Percentiles rank a stretch among this genome's conserved stretches.
Conservation (phyloP, 202 grass and related monocot genomes). For the Carex arenaria region DNA sequence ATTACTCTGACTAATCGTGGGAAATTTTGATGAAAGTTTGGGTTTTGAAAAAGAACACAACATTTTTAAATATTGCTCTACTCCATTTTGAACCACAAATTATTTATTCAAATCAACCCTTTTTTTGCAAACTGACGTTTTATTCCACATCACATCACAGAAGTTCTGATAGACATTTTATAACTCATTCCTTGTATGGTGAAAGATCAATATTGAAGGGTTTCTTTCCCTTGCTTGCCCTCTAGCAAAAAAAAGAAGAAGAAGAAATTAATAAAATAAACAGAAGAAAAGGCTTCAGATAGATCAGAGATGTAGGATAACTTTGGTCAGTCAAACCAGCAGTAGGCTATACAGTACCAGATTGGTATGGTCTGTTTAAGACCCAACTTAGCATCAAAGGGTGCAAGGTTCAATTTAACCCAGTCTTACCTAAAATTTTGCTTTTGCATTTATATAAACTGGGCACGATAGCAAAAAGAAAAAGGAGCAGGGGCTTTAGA, state of each 20-base stretch:
- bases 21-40: not conserved
- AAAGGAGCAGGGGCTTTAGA: not conserved
- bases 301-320: not conserved
- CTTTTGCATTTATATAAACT: not conserved
- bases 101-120: too few species aligned
- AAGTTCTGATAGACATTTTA: not conserved
- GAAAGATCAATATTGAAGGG: slow-evolving; percentile 73
- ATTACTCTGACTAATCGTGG: not conserved
- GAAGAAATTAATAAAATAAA: not conserved
- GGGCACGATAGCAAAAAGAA: not conserved
- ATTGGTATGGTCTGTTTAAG: not conserved
- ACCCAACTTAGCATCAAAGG: not conserved
- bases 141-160: too few species aligned
- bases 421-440: not conserved
- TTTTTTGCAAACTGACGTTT: too few species aligned
- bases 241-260: slow-evolving; percentile 12
- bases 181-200: slow-evolving; percentile 41
- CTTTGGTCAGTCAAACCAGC: not conserved
- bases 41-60: too few species aligned
- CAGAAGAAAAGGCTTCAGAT: not conserved
- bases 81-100: too few species aligned
- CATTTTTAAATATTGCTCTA: too few species aligned
- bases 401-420: not conserved
- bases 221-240: slow-evolving; percentile 71
- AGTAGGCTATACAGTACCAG: not conserved